Evolutionary conservation across 441 rosid genomes (phyloP).

Genomic region (Isatis lusitanica): DNA sequence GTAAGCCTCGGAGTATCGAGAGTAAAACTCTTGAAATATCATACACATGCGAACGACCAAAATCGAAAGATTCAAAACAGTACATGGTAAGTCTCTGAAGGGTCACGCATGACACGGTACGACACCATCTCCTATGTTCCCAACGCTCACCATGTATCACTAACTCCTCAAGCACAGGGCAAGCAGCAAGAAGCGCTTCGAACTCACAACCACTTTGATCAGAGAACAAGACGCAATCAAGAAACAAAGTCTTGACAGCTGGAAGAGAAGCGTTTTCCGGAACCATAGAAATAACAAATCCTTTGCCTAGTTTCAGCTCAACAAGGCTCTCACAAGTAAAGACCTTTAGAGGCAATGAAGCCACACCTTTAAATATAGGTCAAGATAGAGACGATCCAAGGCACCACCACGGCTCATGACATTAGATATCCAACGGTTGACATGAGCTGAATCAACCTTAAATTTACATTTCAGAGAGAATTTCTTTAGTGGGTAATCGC

Average conservation of each 20-base stretch:
- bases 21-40: too few species aligned
- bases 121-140: too few species aligned
- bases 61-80: too few species aligned
- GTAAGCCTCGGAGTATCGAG: background rate
- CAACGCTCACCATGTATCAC: background rate
- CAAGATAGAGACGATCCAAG: background rate
- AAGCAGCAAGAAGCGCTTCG: background rate
- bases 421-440: background rate
- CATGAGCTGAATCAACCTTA: background rate
- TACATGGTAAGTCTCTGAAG: too few species aligned
- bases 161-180: background rate
- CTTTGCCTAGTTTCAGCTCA: background rate
- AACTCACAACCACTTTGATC: background rate
- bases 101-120: too few species aligned
- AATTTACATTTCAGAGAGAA: background rate
- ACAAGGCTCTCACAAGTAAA: constrained; percentile 10
- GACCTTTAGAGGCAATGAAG: background rate
- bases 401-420: constrained; percentile 2
- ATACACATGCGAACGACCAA: too few species aligned
- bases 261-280: background rate
- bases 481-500: background rate
- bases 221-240: background rate
- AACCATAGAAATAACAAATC: background rate
- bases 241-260: background rate
- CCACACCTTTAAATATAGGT: background rate